These are phyloP conservation scores for Apiospora marii DNA, from an alignment of 2,329 filamentous ascomycete species.

Conservation along the genomic window DNA sequence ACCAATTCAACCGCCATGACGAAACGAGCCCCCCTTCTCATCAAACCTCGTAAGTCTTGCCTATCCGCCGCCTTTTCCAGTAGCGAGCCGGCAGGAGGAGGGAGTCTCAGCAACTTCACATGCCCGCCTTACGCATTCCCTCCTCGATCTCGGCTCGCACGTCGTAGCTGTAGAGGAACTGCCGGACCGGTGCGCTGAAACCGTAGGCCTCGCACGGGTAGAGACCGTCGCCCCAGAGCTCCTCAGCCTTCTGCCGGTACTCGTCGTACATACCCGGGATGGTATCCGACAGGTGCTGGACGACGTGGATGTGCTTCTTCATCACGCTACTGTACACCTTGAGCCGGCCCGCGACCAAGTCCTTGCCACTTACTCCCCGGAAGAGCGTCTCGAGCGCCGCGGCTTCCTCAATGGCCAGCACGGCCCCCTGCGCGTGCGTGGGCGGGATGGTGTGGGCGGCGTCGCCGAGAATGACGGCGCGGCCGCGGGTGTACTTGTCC, in stretches of 20 bases:
- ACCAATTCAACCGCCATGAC: neutral
- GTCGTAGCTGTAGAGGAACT: conserved; percentile 30
- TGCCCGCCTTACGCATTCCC: conserved; percentile 24
- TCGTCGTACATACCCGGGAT: conserved; percentile 25
- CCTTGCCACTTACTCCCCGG: neutral
- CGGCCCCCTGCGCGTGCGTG: conserved; percentile 29
- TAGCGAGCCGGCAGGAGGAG: neutral
- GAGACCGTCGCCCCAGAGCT: conserved; percentile 25
- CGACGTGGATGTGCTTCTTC: conserved; percentile 29
- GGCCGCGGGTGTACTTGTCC: conserved; percentile 23
- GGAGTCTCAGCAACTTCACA: neutral
- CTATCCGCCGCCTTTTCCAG: too few relatives aligned
- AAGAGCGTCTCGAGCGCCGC: conserved; percentile 28
- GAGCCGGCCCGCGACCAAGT: conserved; percentile 18
- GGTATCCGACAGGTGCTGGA: conserved; percentile 29
- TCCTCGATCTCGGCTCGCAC: conserved; percentile 27
- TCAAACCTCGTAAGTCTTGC: neutral
- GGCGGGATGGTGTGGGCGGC: conserved; percentile 29
- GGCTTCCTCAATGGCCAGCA: conserved; percentile 28
- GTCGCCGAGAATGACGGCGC: conserved; percentile 30
- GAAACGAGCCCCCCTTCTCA: neutral
- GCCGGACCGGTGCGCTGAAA: conserved; percentile 27
- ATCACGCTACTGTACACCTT: conserved; percentile 27
- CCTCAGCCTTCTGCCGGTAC: conserved; percentile 26
- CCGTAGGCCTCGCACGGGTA: conserved; percentile 23